Base-by-base conservation (phyloP, 371 early-diverging fungal genomes). In the Zopfochytrium polystomum region DNA sequence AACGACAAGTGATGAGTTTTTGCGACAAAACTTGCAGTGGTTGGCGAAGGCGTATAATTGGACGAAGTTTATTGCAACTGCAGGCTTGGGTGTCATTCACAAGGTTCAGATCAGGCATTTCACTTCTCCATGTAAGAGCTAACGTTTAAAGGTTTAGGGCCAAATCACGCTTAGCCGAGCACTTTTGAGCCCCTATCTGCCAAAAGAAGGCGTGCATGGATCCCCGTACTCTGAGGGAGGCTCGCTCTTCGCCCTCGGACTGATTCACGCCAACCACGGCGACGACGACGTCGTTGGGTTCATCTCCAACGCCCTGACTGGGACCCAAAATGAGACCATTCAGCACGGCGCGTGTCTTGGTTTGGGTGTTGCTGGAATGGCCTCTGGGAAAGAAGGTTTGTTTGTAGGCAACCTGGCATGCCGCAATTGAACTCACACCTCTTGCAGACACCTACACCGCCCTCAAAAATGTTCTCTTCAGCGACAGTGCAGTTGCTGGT, bases 21-120 rank as follows among this genome's bases (percentile, higher is more conserved):
- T 98, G 70, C 85, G 99, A 54, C 90, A 93, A 62, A 99, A 97
- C 73, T 77, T 97, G 52, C 99, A 98, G 67, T 96, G 99, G 95
- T 85, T 99, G 50, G 86, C 91, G 20, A 86, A 96, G 60, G 94
- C 98, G 26, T 94, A 90, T 54, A 96, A 96, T 81, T 99, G 99
- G 99, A 88, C 94, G 43, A 98, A 96, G 78, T 99, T 99, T 77
- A 90, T 92, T 57, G 99, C 98, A 3, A 93, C 98, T 4, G 97
- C 99, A 3, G 91, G 92, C n/a, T 79, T 99, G 56, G 99, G 99
- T 62, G 97, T 99, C 23, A 98, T 99, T 60, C 99, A 99, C 80
- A 91, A 90, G 77, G 84, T 83, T 65, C 58, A 60, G 20, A 65
- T n/a, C n/a, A n/a, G 64, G 35, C 46, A 54, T 27, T 60, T 66